phyloP scores from a whole-genome alignment of 2,329 filamentous ascomycete species.

The Botrytis galanthina region DNA sequence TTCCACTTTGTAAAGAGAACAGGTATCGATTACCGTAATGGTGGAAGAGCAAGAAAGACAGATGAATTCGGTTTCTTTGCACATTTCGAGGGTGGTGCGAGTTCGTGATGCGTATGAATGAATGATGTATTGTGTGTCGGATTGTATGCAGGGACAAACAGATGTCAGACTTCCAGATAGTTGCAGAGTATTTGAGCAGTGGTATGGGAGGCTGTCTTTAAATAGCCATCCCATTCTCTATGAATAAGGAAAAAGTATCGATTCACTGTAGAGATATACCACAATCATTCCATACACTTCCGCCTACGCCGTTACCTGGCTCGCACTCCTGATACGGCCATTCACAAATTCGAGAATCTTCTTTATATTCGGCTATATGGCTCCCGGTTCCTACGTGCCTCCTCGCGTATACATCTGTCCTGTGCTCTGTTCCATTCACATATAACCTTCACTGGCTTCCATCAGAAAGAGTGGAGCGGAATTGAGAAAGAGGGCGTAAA shows the following conservation, averaged over 20 bases:
- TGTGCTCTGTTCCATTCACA: not conserved
- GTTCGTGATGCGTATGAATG: not conserved
- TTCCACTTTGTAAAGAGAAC: not conserved
- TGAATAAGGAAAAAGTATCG: not conserved
- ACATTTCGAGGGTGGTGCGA: not conserved
- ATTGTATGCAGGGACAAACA: not conserved
- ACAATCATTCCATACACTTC: not conserved
- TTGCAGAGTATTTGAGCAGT: not conserved
- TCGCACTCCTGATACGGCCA: not conserved
- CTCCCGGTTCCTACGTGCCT: not conserved
- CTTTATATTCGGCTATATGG: not conserved
- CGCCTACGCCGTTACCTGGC: not conserved
- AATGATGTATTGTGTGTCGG: not conserved
- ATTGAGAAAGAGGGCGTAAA: not conserved
- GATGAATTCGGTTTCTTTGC: not conserved
- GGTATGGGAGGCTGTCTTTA: not conserved
- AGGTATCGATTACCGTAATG: not conserved
- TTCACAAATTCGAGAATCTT: not conserved
- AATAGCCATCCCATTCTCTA: not conserved
- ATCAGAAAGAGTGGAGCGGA: not conserved
- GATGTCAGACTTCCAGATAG: not conserved
- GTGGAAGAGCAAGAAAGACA: not conserved
- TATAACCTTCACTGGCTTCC: not conserved
- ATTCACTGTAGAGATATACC: not conserved
- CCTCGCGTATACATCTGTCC: not conserved